Percentiles rank a stretch among this genome's conserved stretches.
phyloP scores from a whole-genome alignment of 1,284 basidiomycete genomes.

The Tilletia indica region DNA sequence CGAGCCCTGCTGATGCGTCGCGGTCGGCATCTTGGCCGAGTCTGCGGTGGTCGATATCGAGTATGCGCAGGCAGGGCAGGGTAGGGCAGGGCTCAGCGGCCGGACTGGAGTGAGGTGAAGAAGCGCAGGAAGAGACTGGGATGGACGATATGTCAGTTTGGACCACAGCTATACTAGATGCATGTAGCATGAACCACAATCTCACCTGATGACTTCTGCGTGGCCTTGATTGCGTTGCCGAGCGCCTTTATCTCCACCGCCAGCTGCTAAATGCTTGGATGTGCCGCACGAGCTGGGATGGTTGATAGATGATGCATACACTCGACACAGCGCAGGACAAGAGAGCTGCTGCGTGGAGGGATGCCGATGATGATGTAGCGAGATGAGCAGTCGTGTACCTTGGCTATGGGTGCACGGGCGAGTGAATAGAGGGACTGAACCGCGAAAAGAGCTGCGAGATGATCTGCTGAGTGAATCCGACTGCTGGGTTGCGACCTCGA shows the following conservation, averaged over 20 bases:
- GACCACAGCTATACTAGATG: not conserved
- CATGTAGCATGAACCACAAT: not conserved
- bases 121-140: conserved; percentile 38
- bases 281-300: not conserved
- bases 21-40: conserved; percentile 41
- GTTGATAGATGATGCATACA: conserved; percentile 30
- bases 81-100: conserved; percentile 46
- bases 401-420: conserved; percentile 26
- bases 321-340: conserved; percentile 31
- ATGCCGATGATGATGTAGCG: conserved; percentile 30
- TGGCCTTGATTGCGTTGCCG: conserved; percentile 12
- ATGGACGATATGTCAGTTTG: not conserved
- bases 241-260: conserved; percentile 10
- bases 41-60: conserved; percentile 43
- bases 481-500: too few relatives aligned
- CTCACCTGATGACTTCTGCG: conserved; percentile 4
- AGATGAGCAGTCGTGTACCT: conserved; percentile 28
- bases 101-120: conserved; percentile 37
- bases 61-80: too few relatives aligned
- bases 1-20: not conserved
- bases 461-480: too few relatives aligned
- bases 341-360: conserved; percentile 35
- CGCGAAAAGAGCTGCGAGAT: too few relatives aligned
- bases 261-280: not conserved
- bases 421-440: too few relatives aligned